A percentile compares a stretch with the other conserved stretches of the same genome.
phyloP scores from a whole-genome alignment of 345 rosid genomes.

The Brassica nigra region DNA sequence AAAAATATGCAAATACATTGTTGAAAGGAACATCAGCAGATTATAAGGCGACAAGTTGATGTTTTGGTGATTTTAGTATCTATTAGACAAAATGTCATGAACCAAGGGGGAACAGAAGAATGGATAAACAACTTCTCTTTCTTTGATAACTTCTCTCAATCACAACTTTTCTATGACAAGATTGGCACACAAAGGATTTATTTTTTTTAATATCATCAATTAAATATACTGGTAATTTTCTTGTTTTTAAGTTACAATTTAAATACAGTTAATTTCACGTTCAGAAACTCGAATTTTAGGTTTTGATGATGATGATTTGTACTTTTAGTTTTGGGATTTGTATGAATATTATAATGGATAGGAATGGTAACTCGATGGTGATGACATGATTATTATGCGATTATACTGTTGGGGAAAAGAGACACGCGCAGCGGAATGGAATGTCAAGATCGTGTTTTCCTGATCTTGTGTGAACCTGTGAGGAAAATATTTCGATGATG shows the following conservation, averaged over 20 bases:
- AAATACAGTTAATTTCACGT: background rate
- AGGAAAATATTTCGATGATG: no score
- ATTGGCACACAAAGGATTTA: background rate
- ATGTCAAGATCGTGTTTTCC: no score
- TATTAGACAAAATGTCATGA: background rate
- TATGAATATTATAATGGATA: constrained; percentile 10
- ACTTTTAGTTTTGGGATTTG: background rate
- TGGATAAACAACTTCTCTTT: background rate
- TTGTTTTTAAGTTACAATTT: no score
- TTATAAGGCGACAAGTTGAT: constrained; percentile 82
- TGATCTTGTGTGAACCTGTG: no score
- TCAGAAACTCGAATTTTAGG: background rate
- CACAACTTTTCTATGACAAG: background rate
- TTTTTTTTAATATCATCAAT: background rate
- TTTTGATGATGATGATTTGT: background rate
- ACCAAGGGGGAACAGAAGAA: background rate
- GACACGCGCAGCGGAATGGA: no score
- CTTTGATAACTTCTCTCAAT: background rate
- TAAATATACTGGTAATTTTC: constrained; percentile 59
- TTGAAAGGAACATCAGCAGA: constrained; percentile 90
- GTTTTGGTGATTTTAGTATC: background rate
- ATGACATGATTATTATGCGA: no score
- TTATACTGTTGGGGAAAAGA: no score
- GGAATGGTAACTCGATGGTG: background rate
- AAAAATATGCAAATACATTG: constrained; percentile 64